Evolutionary conservation across 257 asterid genomes (phyloP).

Genomic region (Knoxia roxburghii): DNA sequence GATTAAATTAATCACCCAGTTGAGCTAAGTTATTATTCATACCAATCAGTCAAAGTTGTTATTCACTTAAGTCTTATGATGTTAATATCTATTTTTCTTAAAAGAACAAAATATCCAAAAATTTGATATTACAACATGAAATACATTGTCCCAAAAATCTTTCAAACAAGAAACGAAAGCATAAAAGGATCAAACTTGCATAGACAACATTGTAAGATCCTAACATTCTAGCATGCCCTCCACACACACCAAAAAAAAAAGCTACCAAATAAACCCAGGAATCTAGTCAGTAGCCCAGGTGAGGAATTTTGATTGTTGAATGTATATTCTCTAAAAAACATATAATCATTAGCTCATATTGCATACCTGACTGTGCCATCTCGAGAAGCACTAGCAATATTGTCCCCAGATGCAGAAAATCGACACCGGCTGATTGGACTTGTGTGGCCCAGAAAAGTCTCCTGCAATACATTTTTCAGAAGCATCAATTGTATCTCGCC

Average conservation of each 20-base stretch:
- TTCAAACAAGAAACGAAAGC: background rate
- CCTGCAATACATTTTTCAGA: constrained; percentile 38
- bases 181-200: background rate
- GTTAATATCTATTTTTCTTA: too few species aligned
- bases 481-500: background rate
- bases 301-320: background rate
- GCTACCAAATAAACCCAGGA: background rate
- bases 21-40: background rate
- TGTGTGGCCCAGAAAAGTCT: constrained; percentile 94
- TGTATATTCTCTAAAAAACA: background rate
- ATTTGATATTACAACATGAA: background rate
- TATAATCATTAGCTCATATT: background rate
- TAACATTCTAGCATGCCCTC: background rate
- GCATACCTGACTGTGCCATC: constrained; percentile 94
- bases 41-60: background rate
- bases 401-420: constrained; percentile 92
- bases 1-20: background rate
- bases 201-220: background rate
- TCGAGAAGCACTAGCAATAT: constrained; percentile 91
- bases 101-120: too few species aligned
- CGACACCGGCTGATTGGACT: constrained; percentile 92
- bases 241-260: background rate
- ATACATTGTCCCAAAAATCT: background rate
- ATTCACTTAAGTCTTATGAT: background rate
- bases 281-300: background rate